These are phyloP conservation scores for Mycosphaerella sp. DNA, from an alignment of 2,329 filamentous ascomycete species.

Conservation along the genomic window DNA sequence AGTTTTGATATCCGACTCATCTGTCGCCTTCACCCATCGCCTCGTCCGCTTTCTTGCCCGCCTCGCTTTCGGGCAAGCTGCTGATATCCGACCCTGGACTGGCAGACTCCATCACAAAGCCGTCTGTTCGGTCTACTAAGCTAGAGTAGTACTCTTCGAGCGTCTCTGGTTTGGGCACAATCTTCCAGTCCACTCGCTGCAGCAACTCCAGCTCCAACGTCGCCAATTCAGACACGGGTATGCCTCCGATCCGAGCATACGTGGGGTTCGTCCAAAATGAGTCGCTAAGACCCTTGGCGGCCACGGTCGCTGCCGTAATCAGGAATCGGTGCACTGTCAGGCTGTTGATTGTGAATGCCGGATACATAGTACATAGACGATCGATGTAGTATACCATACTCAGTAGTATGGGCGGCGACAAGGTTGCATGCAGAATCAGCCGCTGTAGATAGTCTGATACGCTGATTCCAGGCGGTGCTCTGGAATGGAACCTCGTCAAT, in stretches of 20 bases:
- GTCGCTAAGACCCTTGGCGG: slow-evolving; percentile 91
- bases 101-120: slow-evolving; percentile 47
- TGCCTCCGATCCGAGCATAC: slow-evolving; percentile 88
- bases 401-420: slow-evolving; percentile 87
- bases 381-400: slow-evolving; percentile 99
- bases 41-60: slow-evolving; percentile 7
- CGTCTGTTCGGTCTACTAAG: slow-evolving; percentile 62
- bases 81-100: slow-evolving; percentile 18
- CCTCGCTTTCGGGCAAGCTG: slow-evolving; percentile 15
- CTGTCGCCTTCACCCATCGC: slow-evolving; percentile 11
- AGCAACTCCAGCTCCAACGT: slow-evolving; percentile 90
- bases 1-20: slow-evolving; percentile 1
- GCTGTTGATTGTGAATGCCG: slow-evolving; percentile 92
- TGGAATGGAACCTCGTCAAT: slow-evolving; percentile 84
- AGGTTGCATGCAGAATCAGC: slow-evolving; percentile 85
- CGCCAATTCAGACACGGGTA: slow-evolving; percentile 82
- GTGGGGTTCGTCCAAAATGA: slow-evolving; percentile 98
- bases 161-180: slow-evolving; percentile 90
- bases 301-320: slow-evolving; percentile 91
- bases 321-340: slow-evolving; percentile 95
- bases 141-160: slow-evolving; percentile 89
- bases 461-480: slow-evolving; percentile 80
- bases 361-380: slow-evolving; percentile 82
- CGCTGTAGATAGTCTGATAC: slow-evolving; percentile 90
- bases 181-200: slow-evolving; percentile 89